phyloP scores from a whole-genome alignment of 768 basidiomycete genomes.

The Sarcodon aspratus region DNA sequence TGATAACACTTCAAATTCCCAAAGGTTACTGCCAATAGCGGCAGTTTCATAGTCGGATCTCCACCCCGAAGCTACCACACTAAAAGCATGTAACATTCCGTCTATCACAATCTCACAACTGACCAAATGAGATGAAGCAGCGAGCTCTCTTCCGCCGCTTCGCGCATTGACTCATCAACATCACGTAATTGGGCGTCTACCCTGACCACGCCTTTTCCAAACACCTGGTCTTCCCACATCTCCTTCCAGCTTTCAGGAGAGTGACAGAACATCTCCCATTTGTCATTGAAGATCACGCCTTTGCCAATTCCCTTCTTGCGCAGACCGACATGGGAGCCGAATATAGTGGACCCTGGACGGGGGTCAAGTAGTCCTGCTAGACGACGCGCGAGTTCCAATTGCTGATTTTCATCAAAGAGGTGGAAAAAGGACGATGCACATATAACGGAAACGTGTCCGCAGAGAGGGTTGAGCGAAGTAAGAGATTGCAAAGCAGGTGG shows the following conservation, averaged over 20 bases:
- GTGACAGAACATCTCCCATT: constrained; percentile 18
- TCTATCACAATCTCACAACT: no score
- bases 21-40: no score
- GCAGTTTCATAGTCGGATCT: no score
- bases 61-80: no score
- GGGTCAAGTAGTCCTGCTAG: constrained; percentile 32
- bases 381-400: constrained; percentile 28
- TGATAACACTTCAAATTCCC: no score
- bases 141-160: no score
- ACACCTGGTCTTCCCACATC: constrained; percentile 25
- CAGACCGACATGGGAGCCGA: constrained; percentile 27
- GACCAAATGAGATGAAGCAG: no score
- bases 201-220: constrained; percentile 20
- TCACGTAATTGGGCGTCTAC: constrained; percentile 10
- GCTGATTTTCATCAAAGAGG: constrained; percentile 30
- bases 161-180: not conserved
- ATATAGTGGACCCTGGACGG: constrained; percentile 31
- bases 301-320: constrained; percentile 17
- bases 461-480: constrained; percentile 32
- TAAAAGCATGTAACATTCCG: no score
- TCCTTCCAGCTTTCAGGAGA: constrained; percentile 22
- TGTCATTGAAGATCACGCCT: no score
- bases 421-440: constrained; percentile 40
- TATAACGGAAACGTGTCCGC: constrained; percentile 36
- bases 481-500: constrained; percentile 19